These are phyloP conservation scores for Guadua angustifolia DNA, from an alignment of 176 grass and related monocot genomes.

Conservation along the genomic window DNA sequence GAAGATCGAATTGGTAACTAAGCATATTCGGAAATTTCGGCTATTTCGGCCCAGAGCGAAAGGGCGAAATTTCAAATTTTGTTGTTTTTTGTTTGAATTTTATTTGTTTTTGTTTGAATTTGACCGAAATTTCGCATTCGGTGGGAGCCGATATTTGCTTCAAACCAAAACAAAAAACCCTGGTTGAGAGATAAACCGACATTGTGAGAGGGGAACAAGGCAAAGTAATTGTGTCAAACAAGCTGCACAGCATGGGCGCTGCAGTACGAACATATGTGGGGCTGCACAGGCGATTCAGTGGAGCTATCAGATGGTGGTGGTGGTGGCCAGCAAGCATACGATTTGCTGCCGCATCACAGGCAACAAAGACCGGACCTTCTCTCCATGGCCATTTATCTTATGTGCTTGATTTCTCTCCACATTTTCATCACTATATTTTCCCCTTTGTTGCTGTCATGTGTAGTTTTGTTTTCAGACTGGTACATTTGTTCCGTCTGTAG, in stretches of 20 bases:
- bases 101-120: no score
- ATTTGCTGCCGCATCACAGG: conserved; percentile 36
- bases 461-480: neutral
- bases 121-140: no score
- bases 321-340: neutral
- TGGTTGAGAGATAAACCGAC: neutral
- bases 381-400: neutral
- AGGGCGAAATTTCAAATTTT: no score
- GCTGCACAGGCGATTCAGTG: conserved; percentile 21
- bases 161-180: no score
- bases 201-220: neutral
- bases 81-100: no score
- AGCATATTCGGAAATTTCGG: neutral
- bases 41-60: no score
- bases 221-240: neutral
- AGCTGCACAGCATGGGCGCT: conserved; percentile 1
- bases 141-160: no score
- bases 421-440: neutral
- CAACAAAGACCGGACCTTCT: neutral
- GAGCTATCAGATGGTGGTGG: conserved; percentile 21
- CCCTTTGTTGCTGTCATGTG: no score
- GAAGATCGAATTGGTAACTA: neutral
- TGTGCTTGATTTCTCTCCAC: neutral
- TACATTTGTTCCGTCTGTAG: neutral
- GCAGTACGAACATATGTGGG: conserved; percentile 6